A percentile compares a stretch with the other conserved stretches of the same genome.
Evolutionary conservation across 2,329 filamentous ascomycete genomes (phyloP).

Genomic region (Exophiala aquamarina): DNA sequence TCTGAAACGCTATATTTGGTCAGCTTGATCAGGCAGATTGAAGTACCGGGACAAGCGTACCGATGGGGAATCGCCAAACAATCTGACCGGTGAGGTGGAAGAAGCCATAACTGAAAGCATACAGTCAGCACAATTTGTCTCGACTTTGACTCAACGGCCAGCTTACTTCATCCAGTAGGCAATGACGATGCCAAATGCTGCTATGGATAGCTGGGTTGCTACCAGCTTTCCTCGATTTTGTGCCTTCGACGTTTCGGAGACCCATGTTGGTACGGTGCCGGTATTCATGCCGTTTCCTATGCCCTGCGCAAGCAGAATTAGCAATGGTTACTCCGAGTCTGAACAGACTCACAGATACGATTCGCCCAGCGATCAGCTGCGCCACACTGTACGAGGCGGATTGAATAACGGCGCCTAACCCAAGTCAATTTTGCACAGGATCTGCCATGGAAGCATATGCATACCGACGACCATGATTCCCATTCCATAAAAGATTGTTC

Average conservation of each 20-base stretch:
- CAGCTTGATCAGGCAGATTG: no score
- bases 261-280: slow-evolving; percentile 51
- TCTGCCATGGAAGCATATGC: no score
- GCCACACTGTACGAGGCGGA: slow-evolving; percentile 45
- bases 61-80: slow-evolving; percentile 44
- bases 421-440: no score
- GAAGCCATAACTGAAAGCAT: slow-evolving; percentile 41
- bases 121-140: no score
- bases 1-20: slow-evolving; percentile 45
- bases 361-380: slow-evolving; percentile 52
- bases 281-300: slow-evolving; percentile 56
- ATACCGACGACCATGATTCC: slow-evolving; percentile 48
- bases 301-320: slow-evolving; percentile 27
- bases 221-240: slow-evolving; percentile 47
- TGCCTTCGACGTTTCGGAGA: slow-evolving; percentile 49
- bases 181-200: slow-evolving; percentile 50
- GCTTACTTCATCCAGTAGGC: slow-evolving; percentile 51
- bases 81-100: slow-evolving; percentile 45
- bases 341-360: slow-evolving; percentile 29
- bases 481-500: slow-evolving; percentile 48
- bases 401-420: slow-evolving; percentile 47
- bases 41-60: background rate
- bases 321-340: no score
- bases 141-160: no score
- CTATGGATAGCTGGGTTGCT: slow-evolving; percentile 50